Evolutionary conservation across 345 rosid genomes (phyloP).

Genomic region (Eucalyptus brandiana): DNA sequence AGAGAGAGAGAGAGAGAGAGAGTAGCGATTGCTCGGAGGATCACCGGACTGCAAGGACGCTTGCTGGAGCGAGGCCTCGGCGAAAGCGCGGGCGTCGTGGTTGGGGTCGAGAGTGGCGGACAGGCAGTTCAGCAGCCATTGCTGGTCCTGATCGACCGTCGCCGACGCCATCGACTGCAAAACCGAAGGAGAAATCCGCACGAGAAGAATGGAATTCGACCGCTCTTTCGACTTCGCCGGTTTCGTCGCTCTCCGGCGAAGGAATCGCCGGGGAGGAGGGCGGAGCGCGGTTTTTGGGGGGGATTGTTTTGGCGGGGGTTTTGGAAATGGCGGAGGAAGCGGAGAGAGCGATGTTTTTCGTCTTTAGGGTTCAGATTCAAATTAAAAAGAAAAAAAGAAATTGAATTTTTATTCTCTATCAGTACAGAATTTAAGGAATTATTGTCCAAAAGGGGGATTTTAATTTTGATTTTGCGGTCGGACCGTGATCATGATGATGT

Average conservation of each 20-base stretch:
- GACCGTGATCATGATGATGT: too few species aligned
- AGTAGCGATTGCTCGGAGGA: neutral
- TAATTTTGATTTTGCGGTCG: too few species aligned
- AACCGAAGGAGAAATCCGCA: neutral
- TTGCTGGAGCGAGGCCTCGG: conserved; percentile 70
- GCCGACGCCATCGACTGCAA: neutral
- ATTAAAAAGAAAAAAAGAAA: too few species aligned
- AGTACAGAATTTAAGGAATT: too few species aligned
- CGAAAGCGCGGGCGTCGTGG: conserved; percentile 71
- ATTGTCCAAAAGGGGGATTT: too few species aligned
- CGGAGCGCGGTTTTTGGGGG: too few species aligned
- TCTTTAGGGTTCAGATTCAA: too few species aligned
- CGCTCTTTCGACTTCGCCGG: neutral
- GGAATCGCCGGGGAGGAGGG: too few species aligned
- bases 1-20: neutral
- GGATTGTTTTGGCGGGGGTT: too few species aligned
- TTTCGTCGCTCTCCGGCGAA: neutral
- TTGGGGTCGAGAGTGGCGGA: conserved; percentile 80
- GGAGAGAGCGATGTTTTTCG: too few species aligned
- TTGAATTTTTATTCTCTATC: too few species aligned
- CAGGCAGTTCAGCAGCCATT: conserved; percentile 82
- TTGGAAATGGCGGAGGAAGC: too few species aligned
- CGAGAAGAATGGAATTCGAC: neutral
- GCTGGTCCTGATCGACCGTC: conserved; percentile 62
- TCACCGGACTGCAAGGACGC: conserved; percentile 86